A percentile compares a stretch with the other conserved stretches of the same genome.
Conservation (phyloP, 1,284 basidiomycete species). For the Somion occarium region DNA sequence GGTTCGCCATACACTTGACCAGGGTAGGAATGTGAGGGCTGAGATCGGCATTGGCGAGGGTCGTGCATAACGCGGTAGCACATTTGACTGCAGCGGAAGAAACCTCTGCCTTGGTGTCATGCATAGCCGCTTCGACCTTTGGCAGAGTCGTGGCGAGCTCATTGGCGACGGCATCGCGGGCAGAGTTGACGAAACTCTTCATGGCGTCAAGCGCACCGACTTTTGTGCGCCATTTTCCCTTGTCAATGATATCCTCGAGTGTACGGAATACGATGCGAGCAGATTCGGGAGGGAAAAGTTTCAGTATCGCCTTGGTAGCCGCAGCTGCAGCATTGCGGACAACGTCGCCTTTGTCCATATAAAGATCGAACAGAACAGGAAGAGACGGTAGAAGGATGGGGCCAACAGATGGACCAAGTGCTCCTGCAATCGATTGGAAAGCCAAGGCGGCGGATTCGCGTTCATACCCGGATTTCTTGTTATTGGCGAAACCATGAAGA, state of each 20-base stretch:
- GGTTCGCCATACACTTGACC: slow-evolving; percentile 94
- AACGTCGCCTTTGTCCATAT: slow-evolving; percentile 94
- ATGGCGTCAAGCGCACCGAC: slow-evolving; percentile 90
- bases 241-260: slow-evolving; percentile 73
- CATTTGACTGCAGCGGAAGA: slow-evolving; percentile 88
- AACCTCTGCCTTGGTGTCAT: slow-evolving; percentile 96
- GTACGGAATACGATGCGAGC: slow-evolving; percentile 69
- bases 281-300: slow-evolving; percentile 82
- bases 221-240: slow-evolving; percentile 94
- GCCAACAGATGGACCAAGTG: slow-evolving; percentile 72
- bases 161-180: slow-evolving; percentile 80
- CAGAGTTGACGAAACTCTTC: slow-evolving; percentile 64
- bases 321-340: slow-evolving; percentile 79
- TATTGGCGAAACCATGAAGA: slow-evolving; percentile 70
- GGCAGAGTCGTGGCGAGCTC: slow-evolving; percentile 85
- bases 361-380: slow-evolving; percentile 77
- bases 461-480: slow-evolving; percentile 90
- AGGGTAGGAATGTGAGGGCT: slow-evolving; percentile 86
- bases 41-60: slow-evolving; percentile 93
- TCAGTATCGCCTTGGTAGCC: slow-evolving; percentile 85
- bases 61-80: slow-evolving; percentile 88
- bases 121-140: slow-evolving; percentile 88
- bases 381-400: slow-evolving; percentile 84
- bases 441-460: slow-evolving; percentile 89
- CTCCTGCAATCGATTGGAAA: slow-evolving; percentile 72